A percentile compares a stretch with the other conserved stretches of the same genome.
Evolutionary conservation across 148 eudicot species (phyloP).

Genomic region (Cornus florida): DNA sequence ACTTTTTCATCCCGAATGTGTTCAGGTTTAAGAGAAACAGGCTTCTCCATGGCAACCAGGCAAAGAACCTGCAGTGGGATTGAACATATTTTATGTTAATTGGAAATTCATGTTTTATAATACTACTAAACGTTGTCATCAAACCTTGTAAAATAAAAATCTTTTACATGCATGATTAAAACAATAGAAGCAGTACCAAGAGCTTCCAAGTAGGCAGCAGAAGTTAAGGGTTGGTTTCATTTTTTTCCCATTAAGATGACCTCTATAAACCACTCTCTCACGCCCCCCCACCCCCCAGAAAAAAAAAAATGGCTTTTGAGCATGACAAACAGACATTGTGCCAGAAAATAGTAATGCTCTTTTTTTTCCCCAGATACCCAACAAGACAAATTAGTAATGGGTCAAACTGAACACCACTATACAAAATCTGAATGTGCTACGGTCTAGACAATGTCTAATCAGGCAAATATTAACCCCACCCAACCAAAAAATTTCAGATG

Average conservation of each 20-base stretch:
- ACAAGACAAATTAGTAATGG: too few relatives aligned
- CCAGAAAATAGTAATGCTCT: too few relatives aligned
- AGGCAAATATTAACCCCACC: too few relatives aligned
- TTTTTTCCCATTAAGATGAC: neutral
- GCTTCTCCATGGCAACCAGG: conserved; percentile 97
- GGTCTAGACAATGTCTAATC: too few relatives aligned
- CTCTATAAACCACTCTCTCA: neutral
- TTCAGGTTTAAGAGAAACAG: conserved; percentile 86
- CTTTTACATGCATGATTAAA: neutral
- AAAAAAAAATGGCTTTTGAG: too few relatives aligned
- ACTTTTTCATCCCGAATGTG: conserved; percentile 98
- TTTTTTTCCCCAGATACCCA: too few relatives aligned
- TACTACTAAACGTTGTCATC: neutral
- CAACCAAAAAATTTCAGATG: too few relatives aligned
- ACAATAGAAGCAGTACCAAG: neutral
- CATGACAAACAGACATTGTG: too few relatives aligned
- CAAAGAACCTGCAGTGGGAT: conserved; percentile 73
- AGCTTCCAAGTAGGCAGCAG: neutral
- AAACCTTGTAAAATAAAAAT: neutral
- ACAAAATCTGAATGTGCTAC: too few relatives aligned
- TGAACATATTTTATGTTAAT: neutral
- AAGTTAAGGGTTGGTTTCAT: neutral
- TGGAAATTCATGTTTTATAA: neutral
- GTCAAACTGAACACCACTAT: too few relatives aligned
- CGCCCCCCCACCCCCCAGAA: too few relatives aligned